Conservation (phyloP, 345 rosid species). For the Citrus trifoliata region DNA sequence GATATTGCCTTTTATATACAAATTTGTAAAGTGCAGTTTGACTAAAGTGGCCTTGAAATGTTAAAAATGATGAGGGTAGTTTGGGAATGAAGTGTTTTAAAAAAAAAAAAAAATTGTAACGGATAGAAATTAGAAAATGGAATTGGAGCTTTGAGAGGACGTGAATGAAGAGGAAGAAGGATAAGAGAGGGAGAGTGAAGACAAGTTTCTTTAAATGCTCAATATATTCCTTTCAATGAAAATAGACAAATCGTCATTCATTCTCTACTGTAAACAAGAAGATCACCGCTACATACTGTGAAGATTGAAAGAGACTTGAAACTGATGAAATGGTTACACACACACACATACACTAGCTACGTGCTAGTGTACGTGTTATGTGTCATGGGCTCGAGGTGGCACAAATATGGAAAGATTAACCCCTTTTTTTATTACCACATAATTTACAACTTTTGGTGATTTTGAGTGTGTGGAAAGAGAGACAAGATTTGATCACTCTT, state of each 20-base stretch:
- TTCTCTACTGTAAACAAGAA: constrained; percentile 10
- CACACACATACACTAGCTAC: background rate
- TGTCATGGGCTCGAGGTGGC: background rate
- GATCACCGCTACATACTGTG: background rate
- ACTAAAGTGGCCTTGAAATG: background rate
- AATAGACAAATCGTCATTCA: constrained; percentile 12
- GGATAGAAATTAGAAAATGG: background rate
- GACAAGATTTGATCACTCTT: background rate
- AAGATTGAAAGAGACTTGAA: constrained; percentile 26
- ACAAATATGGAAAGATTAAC: no score
- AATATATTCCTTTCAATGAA: constrained; percentile 32
- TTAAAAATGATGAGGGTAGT: background rate
- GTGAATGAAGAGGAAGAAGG: constrained; percentile 17
- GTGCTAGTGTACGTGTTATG: background rate
- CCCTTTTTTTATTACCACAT: background rate
- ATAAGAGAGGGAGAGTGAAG: constrained; percentile 12
- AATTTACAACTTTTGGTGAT: background rate
- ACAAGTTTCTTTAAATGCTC: constrained; percentile 31
- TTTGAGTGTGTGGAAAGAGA: background rate
- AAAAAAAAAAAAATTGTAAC: no score
- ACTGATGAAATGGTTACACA: background rate
- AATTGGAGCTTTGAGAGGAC: constrained; percentile 8
- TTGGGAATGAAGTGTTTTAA: background rate
- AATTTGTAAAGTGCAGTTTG: background rate
- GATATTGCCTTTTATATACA: background rate